Conservation (phyloP, 768 basidiomycete genomes). For the Scleroderma bovista region DNA sequence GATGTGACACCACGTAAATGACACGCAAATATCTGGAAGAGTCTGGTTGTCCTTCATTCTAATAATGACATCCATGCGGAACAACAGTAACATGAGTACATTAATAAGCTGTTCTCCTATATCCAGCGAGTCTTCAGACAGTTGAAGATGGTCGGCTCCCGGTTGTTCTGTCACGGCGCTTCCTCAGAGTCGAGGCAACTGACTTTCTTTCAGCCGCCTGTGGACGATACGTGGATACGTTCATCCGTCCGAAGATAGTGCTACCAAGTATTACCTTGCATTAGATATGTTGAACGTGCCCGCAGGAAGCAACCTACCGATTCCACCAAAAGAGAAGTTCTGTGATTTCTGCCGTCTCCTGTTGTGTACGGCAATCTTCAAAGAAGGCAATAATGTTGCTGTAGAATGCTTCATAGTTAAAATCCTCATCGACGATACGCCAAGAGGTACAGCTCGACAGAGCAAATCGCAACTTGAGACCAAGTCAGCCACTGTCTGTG, state of each 20-base stretch:
- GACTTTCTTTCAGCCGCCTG: conserved; percentile 41
- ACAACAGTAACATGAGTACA: too few relatives aligned
- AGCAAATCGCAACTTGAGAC: conserved; percentile 9
- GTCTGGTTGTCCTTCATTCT: too few relatives aligned
- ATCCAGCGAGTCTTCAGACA: too few relatives aligned
- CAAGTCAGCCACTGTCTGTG: not conserved
- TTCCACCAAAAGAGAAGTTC: conserved; percentile 28
- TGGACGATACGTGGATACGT: conserved; percentile 27
- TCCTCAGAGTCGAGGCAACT: conserved; percentile 43
- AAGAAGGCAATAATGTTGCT: conserved; percentile 49
- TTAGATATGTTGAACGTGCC: conserved; percentile 32
- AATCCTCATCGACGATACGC: conserved; percentile 5
- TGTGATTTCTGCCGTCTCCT: conserved; percentile 32
- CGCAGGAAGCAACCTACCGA: conserved; percentile 5
- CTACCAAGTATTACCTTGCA: conserved; percentile 13
- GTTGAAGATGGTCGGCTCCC: too few relatives aligned
- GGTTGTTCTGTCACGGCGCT: conserved; percentile 36
- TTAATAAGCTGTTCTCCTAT: too few relatives aligned
- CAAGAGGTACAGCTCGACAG: conserved; percentile 8
- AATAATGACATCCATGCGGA: too few relatives aligned
- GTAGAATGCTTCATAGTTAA: conserved; percentile 36
- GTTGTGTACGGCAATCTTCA: conserved; percentile 49
- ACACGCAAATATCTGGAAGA: too few relatives aligned
- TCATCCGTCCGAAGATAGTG: conserved; percentile 6
- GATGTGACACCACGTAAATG: too few relatives aligned